phyloP scores from a whole-genome alignment of 2,329 filamentous ascomycete genomes.

The Phaeoacremonium minimum region DNA sequence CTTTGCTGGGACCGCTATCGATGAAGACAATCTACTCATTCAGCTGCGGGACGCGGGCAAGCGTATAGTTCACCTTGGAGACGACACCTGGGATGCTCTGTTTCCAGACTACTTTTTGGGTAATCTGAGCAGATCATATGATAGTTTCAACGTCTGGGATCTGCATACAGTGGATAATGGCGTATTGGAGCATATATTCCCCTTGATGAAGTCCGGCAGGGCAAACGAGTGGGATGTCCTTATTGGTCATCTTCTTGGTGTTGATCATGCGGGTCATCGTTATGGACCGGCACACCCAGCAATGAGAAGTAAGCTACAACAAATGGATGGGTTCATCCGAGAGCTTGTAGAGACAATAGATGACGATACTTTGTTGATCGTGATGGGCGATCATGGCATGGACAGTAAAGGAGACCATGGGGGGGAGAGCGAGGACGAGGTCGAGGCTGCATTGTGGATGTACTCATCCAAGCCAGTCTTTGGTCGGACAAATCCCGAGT shows the following conservation, averaged over 20 bases:
- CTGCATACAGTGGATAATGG: slow-evolving; percentile 95
- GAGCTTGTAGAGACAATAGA: slow-evolving; percentile 70
- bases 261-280: slow-evolving; percentile 94
- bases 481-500: slow-evolving; percentile 65
- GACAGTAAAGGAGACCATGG: slow-evolving; percentile 95
- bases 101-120: slow-evolving; percentile 92
- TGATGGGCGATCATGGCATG: slow-evolving; percentile 99
- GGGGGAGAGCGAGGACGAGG: slow-evolving; percentile 95
- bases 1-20: slow-evolving; percentile 91
- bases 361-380: slow-evolving; percentile 80
- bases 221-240: slow-evolving; percentile 84
- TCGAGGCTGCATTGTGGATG: slow-evolving; percentile 96
- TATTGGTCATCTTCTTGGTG: slow-evolving; percentile 88
- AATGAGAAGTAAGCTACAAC: slow-evolving; percentile 83
- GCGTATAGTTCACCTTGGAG: slow-evolving; percentile 88
- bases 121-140: slow-evolving; percentile 82
- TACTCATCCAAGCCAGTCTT: slow-evolving; percentile 87
- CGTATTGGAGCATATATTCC: slow-evolving; percentile 85
- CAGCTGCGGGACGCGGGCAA: slow-evolving; percentile 61
- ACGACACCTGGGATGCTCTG: slow-evolving; percentile 92
- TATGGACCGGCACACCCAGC: slow-evolving; percentile 91
- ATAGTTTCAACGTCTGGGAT: slow-evolving; percentile 98
- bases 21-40: slow-evolving; percentile 78
- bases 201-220: slow-evolving; percentile 65
- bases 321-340: slow-evolving; percentile 82